A percentile compares a stretch with the other conserved stretches of the same genome.
phyloP scores from a whole-genome alignment of 179 eudicot species.

The Silene noctiflora region DNA sequence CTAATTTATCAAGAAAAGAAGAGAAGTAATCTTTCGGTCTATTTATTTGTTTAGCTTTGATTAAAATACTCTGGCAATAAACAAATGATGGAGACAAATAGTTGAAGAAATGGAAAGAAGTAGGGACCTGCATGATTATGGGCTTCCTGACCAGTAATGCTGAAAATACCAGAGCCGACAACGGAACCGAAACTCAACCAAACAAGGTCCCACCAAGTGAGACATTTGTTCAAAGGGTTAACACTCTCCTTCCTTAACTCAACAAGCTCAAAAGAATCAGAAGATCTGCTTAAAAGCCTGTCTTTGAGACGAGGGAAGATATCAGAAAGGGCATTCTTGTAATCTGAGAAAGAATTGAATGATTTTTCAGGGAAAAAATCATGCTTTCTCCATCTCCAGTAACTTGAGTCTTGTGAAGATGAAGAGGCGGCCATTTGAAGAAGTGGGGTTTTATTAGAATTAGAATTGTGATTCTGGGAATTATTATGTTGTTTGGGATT shows the following conservation, averaged over 20 bases:
- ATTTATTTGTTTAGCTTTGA: too few species aligned
- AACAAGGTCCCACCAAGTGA: constrained; percentile 80
- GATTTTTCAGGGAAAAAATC: constrained; percentile 78
- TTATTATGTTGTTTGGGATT: not conserved
- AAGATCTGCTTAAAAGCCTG: constrained; percentile 58
- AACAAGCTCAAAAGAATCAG: constrained; percentile 55
- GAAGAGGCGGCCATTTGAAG: not conserved
- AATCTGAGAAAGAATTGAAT: constrained; percentile 43
- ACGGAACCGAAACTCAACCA: constrained; percentile 88
- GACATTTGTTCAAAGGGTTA: constrained; percentile 49
- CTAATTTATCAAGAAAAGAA: too few species aligned
- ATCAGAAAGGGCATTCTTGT: constrained; percentile 45
- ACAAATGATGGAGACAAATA: too few species aligned
- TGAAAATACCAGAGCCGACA: constrained; percentile 87
- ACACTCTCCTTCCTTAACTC: constrained; percentile 36
- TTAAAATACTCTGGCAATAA: too few species aligned
- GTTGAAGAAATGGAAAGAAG: not conserved
- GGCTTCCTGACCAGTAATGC: constrained; percentile 77
- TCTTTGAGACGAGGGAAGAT: constrained; percentile 53
- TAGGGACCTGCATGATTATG: constrained; percentile 27
- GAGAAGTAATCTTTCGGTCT: too few species aligned
- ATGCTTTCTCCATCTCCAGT: constrained; percentile 60
- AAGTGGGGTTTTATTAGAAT: constrained; percentile 9
- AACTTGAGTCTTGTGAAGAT: constrained; percentile 15
- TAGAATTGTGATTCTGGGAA: not conserved